These are phyloP conservation scores for Umbelopsis vinacea DNA, from an alignment of 192 early-diverging fungal species.

Conservation along the genomic window DNA sequence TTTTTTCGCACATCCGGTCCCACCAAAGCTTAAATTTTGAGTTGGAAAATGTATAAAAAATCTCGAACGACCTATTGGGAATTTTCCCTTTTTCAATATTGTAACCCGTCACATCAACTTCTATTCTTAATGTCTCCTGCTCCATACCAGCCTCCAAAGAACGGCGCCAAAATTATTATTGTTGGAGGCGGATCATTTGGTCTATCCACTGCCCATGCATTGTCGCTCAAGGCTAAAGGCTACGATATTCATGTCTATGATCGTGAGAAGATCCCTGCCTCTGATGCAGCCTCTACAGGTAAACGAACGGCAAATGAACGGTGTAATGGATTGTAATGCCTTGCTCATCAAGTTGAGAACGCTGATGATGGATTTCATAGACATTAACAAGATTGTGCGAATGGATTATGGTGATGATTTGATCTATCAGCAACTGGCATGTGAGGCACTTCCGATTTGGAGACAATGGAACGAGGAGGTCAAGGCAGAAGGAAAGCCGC, in stretches of 20 bases:
- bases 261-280: conserved; percentile 33
- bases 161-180: conserved; percentile 38
- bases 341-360: background rate
- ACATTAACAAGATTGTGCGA: conserved; percentile 42
- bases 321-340: no score
- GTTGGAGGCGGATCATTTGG: conserved; percentile 47
- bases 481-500: background rate
- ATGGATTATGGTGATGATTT: conserved; percentile 36
- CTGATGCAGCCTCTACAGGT: conserved; percentile 47
- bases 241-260: conserved; percentile 40
- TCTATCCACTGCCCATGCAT: conserved; percentile 38
- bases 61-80: background rate
- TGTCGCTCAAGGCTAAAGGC: conserved; percentile 22
- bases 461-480: conserved; percentile 36
- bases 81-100: background rate
- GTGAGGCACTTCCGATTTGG: conserved; percentile 34
- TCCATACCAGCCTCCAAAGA: conserved; percentile 19
- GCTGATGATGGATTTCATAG: conserved; percentile 2
- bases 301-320: background rate
- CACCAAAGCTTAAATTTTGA: no score
- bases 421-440: conserved; percentile 25
- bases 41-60: no score
- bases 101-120: background rate
- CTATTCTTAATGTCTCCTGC: background rate
- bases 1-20: conserved; percentile 1